These are phyloP conservation scores for Ophiostoma triangulosporum DNA, from an alignment of 2,329 filamentous ascomycete species.

Conservation along the genomic window DNA sequence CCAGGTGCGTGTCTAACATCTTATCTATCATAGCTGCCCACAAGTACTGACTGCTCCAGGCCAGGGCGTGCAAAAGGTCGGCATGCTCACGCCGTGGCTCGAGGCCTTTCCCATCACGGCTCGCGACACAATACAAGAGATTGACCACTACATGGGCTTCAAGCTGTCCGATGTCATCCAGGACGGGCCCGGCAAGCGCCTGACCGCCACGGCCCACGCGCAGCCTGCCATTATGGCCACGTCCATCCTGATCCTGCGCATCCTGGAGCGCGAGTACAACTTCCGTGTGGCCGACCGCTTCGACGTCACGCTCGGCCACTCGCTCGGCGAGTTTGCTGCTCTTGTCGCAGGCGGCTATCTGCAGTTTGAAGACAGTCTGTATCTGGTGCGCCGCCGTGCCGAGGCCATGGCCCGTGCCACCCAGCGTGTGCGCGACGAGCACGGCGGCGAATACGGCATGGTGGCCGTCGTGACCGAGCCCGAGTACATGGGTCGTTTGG, in stretches of 20 bases:
- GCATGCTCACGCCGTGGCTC: conserved; percentile 78
- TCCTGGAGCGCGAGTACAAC: conserved; percentile 73
- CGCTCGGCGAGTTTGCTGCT: conserved; percentile 84
- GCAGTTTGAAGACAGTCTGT: conserved; percentile 61
- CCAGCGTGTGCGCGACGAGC: conserved; percentile 45
- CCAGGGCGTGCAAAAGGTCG: conserved; percentile 79
- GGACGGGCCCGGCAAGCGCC: conserved; percentile 59
- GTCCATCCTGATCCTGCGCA: conserved; percentile 74
- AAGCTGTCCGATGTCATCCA: conserved; percentile 67
- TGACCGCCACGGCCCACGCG: conserved; percentile 75
- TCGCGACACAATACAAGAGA: conserved; percentile 66
- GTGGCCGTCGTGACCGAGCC: conserved; percentile 83
- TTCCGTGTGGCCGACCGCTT: conserved; percentile 59
- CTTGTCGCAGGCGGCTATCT: conserved; percentile 76
- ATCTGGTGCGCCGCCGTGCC: conserved; percentile 62
- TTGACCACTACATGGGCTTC: conserved; percentile 63
- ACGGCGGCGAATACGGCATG: conserved; percentile 84
- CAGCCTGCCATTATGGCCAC: conserved; percentile 96
- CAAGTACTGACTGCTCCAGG: conserved; percentile 31
- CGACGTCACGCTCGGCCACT: conserved; percentile 80
- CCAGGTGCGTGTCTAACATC: conserved; percentile 27
- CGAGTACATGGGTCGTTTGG: conserved; percentile 53
- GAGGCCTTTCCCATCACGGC: conserved; percentile 72
- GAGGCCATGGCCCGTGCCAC: conserved; percentile 75
- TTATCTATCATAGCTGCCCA: not conserved